A percentile compares a stretch with the other conserved stretches of the same genome.
Evolutionary conservation across 192 early-diverging fungal genomes (phyloP).

Genomic region (Podila verticillata): DNA sequence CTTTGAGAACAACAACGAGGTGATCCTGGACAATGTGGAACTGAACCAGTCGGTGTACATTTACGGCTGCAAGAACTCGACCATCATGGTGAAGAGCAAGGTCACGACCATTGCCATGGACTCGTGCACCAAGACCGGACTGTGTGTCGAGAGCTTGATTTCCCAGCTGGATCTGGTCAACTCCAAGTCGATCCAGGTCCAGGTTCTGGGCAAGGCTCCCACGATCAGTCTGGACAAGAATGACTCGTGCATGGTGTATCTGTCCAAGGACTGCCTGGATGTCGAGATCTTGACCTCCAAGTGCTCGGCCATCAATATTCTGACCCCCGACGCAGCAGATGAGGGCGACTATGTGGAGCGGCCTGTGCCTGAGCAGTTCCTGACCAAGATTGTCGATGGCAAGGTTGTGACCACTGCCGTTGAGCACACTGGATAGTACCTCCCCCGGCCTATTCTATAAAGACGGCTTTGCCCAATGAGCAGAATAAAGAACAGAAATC

Average conservation of each 20-base stretch:
- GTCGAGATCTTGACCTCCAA: conserved; percentile 95
- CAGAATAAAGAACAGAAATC: conserved; percentile 2
- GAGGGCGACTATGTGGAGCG: conserved; percentile 80
- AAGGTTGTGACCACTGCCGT: conserved; percentile 85
- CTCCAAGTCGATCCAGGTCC: conserved; percentile 87
- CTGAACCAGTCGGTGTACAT: conserved; percentile 93
- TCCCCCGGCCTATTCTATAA: background rate
- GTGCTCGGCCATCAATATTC: conserved; percentile 90
- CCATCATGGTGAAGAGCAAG: conserved; percentile 92
- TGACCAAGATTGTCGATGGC: conserved; percentile 84
- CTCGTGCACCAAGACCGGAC: conserved; percentile 88
- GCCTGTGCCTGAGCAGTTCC: conserved; percentile 93
- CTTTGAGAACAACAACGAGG: conserved; percentile 72
- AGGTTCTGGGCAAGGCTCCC: conserved; percentile 84
- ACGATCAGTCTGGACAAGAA: conserved; percentile 92
- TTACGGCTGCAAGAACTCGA: conserved; percentile 92
- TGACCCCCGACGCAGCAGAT: conserved; percentile 76
- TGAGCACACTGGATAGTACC: conserved; percentile 77
- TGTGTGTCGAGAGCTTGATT: conserved; percentile 86
- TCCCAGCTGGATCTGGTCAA: conserved; percentile 92
- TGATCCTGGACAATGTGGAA: conserved; percentile 84
- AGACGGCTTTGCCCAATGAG: background rate
- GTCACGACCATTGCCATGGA: conserved; percentile 90
- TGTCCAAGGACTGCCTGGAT: conserved; percentile 78
- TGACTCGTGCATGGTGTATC: conserved; percentile 91